These are phyloP conservation scores for Cymbidium sinense DNA, from an alignment of 106 monocot species.

Conservation along the genomic window DNA sequence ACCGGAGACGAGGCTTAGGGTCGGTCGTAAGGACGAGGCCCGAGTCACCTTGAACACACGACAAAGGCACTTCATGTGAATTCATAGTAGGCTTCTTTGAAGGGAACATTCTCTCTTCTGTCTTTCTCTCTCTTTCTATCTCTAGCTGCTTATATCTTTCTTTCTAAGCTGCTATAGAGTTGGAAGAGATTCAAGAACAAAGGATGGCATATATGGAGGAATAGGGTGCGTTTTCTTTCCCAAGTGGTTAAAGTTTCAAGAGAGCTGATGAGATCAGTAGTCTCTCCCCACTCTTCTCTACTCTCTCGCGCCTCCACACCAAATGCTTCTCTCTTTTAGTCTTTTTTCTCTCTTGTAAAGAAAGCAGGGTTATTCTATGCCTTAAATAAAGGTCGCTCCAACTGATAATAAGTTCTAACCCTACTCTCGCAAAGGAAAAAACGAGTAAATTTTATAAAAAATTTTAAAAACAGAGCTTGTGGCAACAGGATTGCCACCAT, in stretches of 20 bases:
- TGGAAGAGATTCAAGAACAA: constrained; percentile 63
- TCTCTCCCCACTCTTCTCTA: constrained; percentile 12
- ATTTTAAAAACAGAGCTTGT: too few relatives aligned
- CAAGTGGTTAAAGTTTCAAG: neutral
- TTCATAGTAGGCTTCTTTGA: constrained; percentile 44
- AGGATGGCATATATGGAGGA: constrained; percentile 38
- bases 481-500: too few relatives aligned
- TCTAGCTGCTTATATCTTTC: constrained; percentile 10
- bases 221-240: constrained; percentile 33
- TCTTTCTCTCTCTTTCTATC: constrained; percentile 13
- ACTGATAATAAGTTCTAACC: constrained; percentile 7
- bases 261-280: neutral
- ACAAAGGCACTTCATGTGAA: constrained; percentile 8
- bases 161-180: constrained; percentile 18
- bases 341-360: constrained; percentile 18
- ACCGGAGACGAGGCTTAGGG: constrained; percentile 55
- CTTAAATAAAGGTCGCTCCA: constrained; percentile 22
- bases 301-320: neutral
- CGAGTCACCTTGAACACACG: constrained; percentile 32
- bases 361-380: constrained; percentile 26
- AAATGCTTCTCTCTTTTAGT: neutral
- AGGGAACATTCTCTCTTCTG: constrained; percentile 53
- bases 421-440: neutral
- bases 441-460: too few relatives aligned
- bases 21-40: constrained; percentile 60